Conservation (phyloP, 225 moss, liverwort and hornwort genomes). For the Straminergon stramineum region DNA sequence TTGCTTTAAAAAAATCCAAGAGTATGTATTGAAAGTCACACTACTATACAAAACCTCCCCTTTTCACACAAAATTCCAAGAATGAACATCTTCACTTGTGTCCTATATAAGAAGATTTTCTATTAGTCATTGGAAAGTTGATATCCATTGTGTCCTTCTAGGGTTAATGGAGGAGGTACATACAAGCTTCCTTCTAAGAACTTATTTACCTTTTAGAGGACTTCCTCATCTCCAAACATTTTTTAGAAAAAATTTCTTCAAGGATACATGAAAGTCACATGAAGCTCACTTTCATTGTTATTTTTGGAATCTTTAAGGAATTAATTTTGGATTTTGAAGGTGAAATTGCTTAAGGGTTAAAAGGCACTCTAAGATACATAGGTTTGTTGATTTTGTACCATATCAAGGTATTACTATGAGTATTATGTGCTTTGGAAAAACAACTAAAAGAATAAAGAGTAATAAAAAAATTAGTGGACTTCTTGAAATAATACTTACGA, state of each 20-base stretch:
- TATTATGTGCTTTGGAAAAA: neutral
- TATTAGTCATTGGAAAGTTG: neutral
- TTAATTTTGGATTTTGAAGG: neutral
- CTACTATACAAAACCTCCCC: neutral
- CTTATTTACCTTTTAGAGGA: neutral
- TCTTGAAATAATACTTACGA: neutral
- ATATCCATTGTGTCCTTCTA: accelerated
- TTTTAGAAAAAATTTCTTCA: neutral
- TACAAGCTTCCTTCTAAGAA: neutral
- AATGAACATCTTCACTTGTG: neutral
- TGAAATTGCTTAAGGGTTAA: neutral
- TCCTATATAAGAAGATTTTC: neutral
- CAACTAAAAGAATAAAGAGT: too few species aligned
- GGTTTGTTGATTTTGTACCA: neutral
- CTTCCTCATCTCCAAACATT: neutral
- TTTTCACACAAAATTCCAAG: neutral
- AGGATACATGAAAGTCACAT: neutral
- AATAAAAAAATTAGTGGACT: neutral
- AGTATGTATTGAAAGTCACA: neutral
- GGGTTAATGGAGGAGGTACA: neutral
- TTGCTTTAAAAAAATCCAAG: neutral
- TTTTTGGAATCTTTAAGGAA: neutral
- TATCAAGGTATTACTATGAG: neutral
- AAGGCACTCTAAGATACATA: neutral
- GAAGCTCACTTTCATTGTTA: neutral